These are phyloP conservation scores for Spathaspora jeffriesii DNA, from an alignment of 1,139 yeast species.

Conservation along the genomic window DNA sequence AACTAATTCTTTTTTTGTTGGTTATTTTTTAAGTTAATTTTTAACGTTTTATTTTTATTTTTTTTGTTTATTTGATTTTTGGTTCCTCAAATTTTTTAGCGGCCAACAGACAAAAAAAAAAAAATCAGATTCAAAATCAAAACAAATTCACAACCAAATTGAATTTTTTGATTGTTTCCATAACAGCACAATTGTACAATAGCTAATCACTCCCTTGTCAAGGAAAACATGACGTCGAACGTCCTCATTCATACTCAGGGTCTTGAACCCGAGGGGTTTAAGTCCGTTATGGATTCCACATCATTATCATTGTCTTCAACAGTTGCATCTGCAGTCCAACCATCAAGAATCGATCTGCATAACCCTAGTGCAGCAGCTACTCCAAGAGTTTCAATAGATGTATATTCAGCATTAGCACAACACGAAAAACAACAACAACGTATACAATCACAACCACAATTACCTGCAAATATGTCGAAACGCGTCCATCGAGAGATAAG, in stretches of 20 bases:
- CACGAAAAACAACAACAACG: slow-evolving; percentile 6
- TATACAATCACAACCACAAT: background rate
- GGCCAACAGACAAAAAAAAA: background rate
- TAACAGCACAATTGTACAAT: background rate
- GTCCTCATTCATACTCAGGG: slow-evolving; percentile 1
- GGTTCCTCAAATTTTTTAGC: slow-evolving; percentile 2
- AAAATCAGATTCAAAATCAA: background rate
- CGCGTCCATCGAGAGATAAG: slow-evolving; percentile 57
- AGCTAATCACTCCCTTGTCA: background rate
- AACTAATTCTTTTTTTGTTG: background rate
- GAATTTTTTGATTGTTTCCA: background rate
- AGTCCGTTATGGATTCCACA: background rate
- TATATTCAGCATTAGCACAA: slow-evolving; percentile 1
- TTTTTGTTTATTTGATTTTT: background rate
- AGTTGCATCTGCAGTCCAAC: background rate
- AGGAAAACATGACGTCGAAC: slow-evolving; percentile 2
- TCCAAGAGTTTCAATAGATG: slow-evolving; percentile 2
- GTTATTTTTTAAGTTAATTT: background rate
- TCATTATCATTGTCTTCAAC: slow-evolving; percentile 1
- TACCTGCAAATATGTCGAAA: slow-evolving; percentile 10
- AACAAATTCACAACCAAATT: slow-evolving; percentile 2
- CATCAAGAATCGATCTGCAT: background rate
- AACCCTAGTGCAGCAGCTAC: background rate
- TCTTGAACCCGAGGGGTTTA: background rate
- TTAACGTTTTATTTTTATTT: background rate